Conservation (phyloP, 106 monocot genomes). For the Platanthera zijinensis region DNA sequence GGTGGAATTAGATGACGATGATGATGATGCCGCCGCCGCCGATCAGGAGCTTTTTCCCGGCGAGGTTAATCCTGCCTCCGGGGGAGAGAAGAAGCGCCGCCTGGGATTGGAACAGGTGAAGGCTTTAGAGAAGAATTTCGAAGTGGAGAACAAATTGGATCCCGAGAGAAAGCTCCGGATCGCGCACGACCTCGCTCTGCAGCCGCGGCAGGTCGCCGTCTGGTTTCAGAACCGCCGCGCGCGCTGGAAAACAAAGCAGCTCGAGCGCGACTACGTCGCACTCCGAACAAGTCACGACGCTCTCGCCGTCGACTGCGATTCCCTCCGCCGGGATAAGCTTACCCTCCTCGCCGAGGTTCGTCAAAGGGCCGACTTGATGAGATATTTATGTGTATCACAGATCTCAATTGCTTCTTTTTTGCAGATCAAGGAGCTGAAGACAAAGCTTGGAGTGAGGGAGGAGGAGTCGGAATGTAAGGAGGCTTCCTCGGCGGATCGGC, state of each 20-base stretch:
- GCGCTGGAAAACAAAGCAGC: conserved; percentile 75
- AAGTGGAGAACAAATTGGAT: conserved; percentile 67
- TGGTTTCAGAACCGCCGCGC: conserved; percentile 95
- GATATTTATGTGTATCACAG: background rate
- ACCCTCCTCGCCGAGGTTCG: conserved; percentile 43
- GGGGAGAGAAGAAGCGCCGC: conserved; percentile 64
- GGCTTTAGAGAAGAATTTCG: conserved; percentile 64
- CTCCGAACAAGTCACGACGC: conserved; percentile 37
- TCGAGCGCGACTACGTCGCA: conserved; percentile 57
- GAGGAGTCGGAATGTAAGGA: conserved; percentile 13
- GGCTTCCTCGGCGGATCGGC: background rate
- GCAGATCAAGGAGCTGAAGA: conserved; percentile 35
- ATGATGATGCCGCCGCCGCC: background rate
- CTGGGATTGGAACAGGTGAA: conserved; percentile 51
- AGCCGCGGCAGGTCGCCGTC: conserved; percentile 71
- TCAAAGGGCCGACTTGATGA: background rate
- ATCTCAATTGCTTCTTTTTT: background rate
- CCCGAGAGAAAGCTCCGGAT: conserved; percentile 59
- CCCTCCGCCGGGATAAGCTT: conserved; percentile 46
- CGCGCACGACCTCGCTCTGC: conserved; percentile 59
- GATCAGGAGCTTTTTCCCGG: conserved; percentile 5
- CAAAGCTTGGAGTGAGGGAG: conserved; percentile 12
- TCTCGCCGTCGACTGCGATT: conserved; percentile 31
- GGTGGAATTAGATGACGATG: background rate
- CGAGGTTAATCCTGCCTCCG: background rate